These are phyloP conservation scores for Paecilomyces dactylethromorphus DNA, from an alignment of 2,329 filamentous ascomycete species.

Conservation along the genomic window DNA sequence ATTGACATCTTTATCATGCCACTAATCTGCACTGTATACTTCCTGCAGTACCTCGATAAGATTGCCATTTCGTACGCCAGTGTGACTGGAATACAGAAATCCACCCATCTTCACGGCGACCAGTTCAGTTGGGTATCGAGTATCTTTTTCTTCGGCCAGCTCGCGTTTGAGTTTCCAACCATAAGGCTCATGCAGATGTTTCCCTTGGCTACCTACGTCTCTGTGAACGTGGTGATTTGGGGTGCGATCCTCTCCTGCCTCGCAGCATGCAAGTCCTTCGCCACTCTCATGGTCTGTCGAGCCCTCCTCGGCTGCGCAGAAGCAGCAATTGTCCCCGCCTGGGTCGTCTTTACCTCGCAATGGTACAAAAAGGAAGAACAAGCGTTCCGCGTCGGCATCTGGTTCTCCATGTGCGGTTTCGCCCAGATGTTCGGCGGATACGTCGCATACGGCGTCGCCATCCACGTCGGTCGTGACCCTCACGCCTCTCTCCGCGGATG, in stretches of 20 bases:
- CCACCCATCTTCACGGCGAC: conserved; percentile 32
- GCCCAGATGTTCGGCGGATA: conserved; percentile 34
- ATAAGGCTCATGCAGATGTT: conserved; percentile 33
- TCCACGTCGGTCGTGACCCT: conserved; percentile 20
- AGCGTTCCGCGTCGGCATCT: conserved; percentile 20
- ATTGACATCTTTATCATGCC: conserved; percentile 24
- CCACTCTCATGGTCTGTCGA: conserved; percentile 42
- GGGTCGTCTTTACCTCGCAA: conserved; percentile 25
- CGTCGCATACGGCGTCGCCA: conserved; percentile 27
- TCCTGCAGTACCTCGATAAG: conserved; percentile 23
- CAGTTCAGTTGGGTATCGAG: conserved; percentile 40
- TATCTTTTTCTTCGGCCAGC: conserved; percentile 16
- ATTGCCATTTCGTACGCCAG: conserved; percentile 18
- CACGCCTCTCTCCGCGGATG: conserved; percentile 23
- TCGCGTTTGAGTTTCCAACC: conserved; percentile 34
- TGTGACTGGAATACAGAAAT: conserved; percentile 20
- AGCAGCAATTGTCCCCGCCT: conserved; percentile 28
- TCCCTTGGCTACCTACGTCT: conserved; percentile 33
- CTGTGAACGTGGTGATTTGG: conserved; percentile 31
- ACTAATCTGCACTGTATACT: conserved; percentile 23
- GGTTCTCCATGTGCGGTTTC: conserved; percentile 25
- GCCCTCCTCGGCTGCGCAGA: conserved; percentile 48
- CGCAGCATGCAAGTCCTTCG: conserved; percentile 39
- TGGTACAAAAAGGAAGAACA: conserved; percentile 27
- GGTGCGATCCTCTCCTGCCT: conserved; percentile 15